Conservation (phyloP, 2,329 filamentous ascomycete genomes). For the Neocucurbitaria cava region DNA sequence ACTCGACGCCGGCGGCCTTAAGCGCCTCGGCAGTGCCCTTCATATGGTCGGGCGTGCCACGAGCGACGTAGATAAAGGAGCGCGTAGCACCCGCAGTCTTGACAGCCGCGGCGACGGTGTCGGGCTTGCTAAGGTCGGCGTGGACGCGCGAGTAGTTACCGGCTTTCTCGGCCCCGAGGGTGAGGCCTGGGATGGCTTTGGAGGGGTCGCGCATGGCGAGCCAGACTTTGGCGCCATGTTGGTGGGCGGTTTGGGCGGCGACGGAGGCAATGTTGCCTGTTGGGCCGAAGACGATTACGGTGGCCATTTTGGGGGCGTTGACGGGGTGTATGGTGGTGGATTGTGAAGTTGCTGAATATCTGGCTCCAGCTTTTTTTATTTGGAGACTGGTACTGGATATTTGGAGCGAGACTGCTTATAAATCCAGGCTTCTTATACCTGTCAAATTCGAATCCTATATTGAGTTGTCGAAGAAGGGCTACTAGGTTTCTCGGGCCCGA, state of each 20-base stretch:
- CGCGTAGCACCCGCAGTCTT: constrained; percentile 51
- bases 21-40: constrained; percentile 51
- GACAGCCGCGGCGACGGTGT: constrained; percentile 52
- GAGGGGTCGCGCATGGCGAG: constrained; percentile 57
- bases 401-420: no score
- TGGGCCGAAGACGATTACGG: constrained; percentile 59
- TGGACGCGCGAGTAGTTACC: constrained; percentile 49
- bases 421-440: no score
- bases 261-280: constrained; percentile 56
- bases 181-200: constrained; percentile 53
- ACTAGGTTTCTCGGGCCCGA: no score
- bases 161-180: constrained; percentile 31
- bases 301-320: not conserved
- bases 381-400: no score
- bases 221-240: constrained; percentile 53
- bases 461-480: no score
- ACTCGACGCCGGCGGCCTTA: constrained; percentile 54
- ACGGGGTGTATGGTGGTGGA: no score
- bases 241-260: constrained; percentile 49
- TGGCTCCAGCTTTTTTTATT: no score
- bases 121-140: constrained; percentile 55
- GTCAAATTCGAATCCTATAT: no score
- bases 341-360: no score
- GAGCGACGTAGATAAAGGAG: constrained; percentile 58
- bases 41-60: constrained; percentile 50